These are phyloP conservation scores for Phoma sp. DNA, from an alignment of 2,329 filamentous ascomycete species.

Conservation along the genomic window DNA sequence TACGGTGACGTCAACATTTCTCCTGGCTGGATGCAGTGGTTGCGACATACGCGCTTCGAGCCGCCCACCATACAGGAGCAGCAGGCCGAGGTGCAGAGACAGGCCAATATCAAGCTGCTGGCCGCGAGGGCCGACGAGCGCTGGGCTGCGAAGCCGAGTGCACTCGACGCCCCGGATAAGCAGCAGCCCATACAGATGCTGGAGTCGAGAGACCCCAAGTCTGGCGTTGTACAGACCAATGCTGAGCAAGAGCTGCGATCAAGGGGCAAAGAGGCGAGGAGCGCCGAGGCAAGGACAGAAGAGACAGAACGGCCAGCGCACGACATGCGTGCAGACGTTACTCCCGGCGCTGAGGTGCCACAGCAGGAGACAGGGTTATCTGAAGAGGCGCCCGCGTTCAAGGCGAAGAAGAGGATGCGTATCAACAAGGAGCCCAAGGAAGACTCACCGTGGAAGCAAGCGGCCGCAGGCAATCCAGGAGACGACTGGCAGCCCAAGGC, in stretches of 20 bases:
- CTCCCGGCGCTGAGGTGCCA: constrained; percentile 22
- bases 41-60: constrained; percentile 64
- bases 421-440: constrained; percentile 37
- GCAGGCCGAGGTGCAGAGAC: constrained; percentile 61
- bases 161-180: constrained; percentile 61
- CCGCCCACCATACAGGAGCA: constrained; percentile 66
- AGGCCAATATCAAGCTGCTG: constrained; percentile 64
- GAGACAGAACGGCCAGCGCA: constrained; percentile 6
- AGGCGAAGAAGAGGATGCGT: constrained; percentile 22
- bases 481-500: constrained; percentile 56
- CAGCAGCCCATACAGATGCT: constrained; percentile 56
- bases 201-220: constrained; percentile 50
- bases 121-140: constrained; percentile 65
- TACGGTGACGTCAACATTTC: constrained; percentile 66
- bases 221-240: constrained; percentile 45
- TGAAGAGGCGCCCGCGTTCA: constrained; percentile 18
- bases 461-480: constrained; percentile 46
- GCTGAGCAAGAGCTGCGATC: constrained; percentile 35
- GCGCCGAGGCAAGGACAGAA: constrained; percentile 25
- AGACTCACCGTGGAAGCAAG: constrained; percentile 50
- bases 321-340: constrained; percentile 5
- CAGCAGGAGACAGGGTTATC: constrained; percentile 9
- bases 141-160: constrained; percentile 66
- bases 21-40: constrained; percentile 73
- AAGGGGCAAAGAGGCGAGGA: background rate